Percentiles rank a stretch among this genome's conserved stretches.
These are phyloP conservation scores for Sanghuangporus sanghuang DNA, from an alignment of 1,284 basidiomycete genomes.

Conservation along the genomic window DNA sequence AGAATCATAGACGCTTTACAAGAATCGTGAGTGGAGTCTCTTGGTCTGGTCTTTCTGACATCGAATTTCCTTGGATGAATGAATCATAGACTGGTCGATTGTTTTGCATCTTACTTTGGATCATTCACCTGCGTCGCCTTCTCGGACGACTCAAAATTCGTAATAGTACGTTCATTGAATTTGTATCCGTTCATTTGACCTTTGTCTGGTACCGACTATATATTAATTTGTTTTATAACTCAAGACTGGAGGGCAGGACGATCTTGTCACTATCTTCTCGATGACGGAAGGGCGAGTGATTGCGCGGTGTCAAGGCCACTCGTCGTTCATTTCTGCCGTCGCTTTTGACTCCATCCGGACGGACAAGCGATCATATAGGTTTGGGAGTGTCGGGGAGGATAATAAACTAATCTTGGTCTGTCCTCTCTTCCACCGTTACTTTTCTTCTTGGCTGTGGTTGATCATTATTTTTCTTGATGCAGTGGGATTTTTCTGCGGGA, in stretches of 20 bases:
- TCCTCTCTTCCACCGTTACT: slow-evolving; percentile 8
- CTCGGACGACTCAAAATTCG: slow-evolving; percentile 93
- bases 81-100: slow-evolving; percentile 68
- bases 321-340: slow-evolving; percentile 86
- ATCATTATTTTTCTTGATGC: not conserved
- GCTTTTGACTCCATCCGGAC: slow-evolving; percentile 86
- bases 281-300: slow-evolving; percentile 89
- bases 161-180: slow-evolving; percentile 53
- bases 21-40: slow-evolving; percentile 60
- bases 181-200: not conserved
- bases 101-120: slow-evolving; percentile 90
- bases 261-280: slow-evolving; percentile 89
- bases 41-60: not conserved
- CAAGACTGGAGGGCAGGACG: slow-evolving; percentile 86
- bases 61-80: not conserved
- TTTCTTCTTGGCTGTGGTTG: not conserved
- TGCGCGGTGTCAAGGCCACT: slow-evolving; percentile 96
- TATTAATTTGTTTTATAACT: not conserved
- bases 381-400: slow-evolving; percentile 91
- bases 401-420: slow-evolving; percentile 84
- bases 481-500: slow-evolving; percentile 92
- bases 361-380: slow-evolving; percentile 84
- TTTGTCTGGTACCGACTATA: not conserved
- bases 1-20: slow-evolving; percentile 82
- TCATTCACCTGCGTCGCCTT: slow-evolving; percentile 85